Evolutionary conservation across 495 filamentous ascomycete species (phyloP).

Genomic region (Aspergillus affinis): DNA sequence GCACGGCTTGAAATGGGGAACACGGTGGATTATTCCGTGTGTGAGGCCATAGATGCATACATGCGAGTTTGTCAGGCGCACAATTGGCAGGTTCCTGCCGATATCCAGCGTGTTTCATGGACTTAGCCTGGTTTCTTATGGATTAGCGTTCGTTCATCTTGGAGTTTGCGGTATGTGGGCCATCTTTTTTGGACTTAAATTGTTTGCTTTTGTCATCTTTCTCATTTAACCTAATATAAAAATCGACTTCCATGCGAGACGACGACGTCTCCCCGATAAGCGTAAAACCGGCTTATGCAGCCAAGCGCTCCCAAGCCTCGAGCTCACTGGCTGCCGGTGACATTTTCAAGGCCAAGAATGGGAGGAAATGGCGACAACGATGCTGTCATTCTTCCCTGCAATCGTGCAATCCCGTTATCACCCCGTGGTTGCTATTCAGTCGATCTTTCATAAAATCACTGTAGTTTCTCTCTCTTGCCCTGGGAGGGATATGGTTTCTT

Average conservation of each 20-base stretch:
- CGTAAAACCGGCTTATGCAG: neutral
- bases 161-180: neutral
- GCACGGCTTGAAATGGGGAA: conserved; percentile 55
- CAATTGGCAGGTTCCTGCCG: conserved; percentile 49
- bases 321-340: neutral
- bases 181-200: neutral
- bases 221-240: neutral
- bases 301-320: neutral
- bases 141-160: neutral
- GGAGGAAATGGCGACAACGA: conserved; percentile 6
- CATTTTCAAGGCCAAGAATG: neutral
- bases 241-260: neutral
- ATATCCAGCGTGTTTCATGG: conserved; percentile 27
- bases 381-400: conserved; percentile 5
- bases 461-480: too few species aligned
- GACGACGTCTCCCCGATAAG: neutral
- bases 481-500: too few species aligned
- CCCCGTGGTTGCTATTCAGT: neutral
- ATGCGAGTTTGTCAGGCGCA: conserved; percentile 64
- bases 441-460: too few species aligned
- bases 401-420: conserved; percentile 8
- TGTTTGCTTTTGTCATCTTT: neutral
- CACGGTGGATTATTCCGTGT: conserved; percentile 58
- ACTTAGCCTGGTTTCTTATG: neutral
- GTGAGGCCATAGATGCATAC: conserved; percentile 74